Evolutionary conservation across 495 filamentous ascomycete genomes (phyloP).

Genomic region (Annulohypoxylon nitens): DNA sequence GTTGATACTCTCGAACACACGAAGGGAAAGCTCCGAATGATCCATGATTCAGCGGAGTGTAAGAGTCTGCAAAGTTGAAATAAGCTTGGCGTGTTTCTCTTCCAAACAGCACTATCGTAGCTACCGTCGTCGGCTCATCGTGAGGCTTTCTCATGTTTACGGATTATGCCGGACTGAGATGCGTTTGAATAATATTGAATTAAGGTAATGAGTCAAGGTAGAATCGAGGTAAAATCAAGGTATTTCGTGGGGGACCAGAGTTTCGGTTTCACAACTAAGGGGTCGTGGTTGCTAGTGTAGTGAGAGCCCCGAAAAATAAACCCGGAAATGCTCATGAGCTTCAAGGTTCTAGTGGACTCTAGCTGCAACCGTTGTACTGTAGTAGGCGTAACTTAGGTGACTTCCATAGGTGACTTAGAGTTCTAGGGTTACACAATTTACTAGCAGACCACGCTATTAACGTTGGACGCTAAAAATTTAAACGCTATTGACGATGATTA

Average conservation of each 20-base stretch:
- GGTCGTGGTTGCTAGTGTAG: background rate
- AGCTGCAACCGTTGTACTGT: background rate
- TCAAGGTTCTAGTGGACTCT: background rate
- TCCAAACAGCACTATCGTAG: constrained; percentile 47
- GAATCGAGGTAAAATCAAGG: constrained; percentile 5
- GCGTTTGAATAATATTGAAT: constrained; percentile 4
- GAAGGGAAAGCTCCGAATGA: constrained; percentile 57
- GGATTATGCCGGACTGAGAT: background rate
- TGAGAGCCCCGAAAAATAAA: background rate
- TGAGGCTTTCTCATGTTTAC: constrained; percentile 22
- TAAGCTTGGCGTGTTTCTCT: constrained; percentile 53
- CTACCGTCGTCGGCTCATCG: constrained; percentile 17
- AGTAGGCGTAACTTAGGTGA: background rate
- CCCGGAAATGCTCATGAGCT: background rate
- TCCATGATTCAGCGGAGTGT: constrained; percentile 58
- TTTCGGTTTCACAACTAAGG: constrained; percentile 6
- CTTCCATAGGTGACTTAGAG: too few species aligned
- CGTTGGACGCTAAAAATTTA: background rate
- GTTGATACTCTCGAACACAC: constrained; percentile 50
- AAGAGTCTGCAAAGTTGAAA: constrained; percentile 54
- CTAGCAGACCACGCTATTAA: constrained; percentile 4
- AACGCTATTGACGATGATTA: constrained; percentile 1
- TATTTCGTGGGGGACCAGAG: constrained; percentile 4
- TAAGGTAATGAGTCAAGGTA: constrained; percentile 5
- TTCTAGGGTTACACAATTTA: constrained; percentile 2